These are phyloP conservation scores for Sporothrix globosa DNA, from an alignment of 2,329 filamentous ascomycete species.

Conservation along the genomic window DNA sequence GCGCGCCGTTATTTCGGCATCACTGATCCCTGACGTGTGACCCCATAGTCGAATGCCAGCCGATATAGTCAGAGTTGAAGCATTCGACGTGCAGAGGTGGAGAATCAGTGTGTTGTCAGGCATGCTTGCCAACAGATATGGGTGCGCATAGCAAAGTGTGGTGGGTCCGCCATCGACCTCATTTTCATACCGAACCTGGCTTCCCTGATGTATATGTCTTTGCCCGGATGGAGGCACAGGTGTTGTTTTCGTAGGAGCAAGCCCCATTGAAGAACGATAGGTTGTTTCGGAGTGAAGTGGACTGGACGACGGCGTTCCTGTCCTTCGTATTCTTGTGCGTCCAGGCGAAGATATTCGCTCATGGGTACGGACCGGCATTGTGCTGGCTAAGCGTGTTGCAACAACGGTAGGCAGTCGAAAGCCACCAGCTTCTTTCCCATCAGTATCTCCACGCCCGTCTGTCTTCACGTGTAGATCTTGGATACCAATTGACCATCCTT, in stretches of 20 bases:
- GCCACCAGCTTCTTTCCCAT: background rate
- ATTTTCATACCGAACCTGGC: background rate
- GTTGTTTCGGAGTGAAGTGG: background rate
- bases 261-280: background rate
- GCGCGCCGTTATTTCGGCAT: slow-evolving; percentile 79
- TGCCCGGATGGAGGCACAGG: background rate
- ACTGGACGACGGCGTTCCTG: background rate
- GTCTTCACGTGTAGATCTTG: slow-evolving; percentile 75
- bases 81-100: slow-evolving; percentile 76
- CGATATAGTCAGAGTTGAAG: slow-evolving; percentile 68
- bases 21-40: slow-evolving; percentile 85
- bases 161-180: slow-evolving; percentile 53
- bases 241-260: no score
- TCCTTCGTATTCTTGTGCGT: background rate
- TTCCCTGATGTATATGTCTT: background rate
- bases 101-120: slow-evolving; percentile 86
- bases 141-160: slow-evolving; percentile 72
- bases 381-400: slow-evolving; percentile 49
- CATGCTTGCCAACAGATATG: slow-evolving; percentile 81
- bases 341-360: background rate
- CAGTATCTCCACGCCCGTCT: background rate
- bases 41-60: slow-evolving; percentile 81
- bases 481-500: slow-evolving; percentile 88
- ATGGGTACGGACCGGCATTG: slow-evolving; percentile 41
- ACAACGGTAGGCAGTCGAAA: slow-evolving; percentile 42